These are phyloP conservation scores for Rubus parviflorus DNA, from an alignment of 306 rosid genomes.

Conservation along the genomic window DNA sequence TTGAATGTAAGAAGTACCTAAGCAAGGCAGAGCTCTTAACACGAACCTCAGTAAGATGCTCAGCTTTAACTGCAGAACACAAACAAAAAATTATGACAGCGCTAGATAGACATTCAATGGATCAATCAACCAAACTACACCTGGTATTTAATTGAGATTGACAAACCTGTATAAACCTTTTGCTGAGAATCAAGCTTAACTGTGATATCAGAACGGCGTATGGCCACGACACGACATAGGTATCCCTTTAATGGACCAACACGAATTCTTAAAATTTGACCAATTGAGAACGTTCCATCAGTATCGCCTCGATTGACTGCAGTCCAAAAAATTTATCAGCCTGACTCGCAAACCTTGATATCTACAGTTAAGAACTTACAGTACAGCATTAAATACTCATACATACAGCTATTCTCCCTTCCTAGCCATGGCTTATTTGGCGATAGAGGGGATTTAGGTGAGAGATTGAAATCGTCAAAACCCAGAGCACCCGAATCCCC, in stretches of 20 bases:
- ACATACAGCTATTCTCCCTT: constrained; percentile 52
- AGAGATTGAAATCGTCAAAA: constrained; percentile 67
- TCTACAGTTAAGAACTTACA: constrained; percentile 25
- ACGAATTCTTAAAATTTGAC: constrained; percentile 93
- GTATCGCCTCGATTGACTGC: constrained; percentile 72
- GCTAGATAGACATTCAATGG: not conserved
- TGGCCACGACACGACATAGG: constrained; percentile 86
- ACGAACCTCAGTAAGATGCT: constrained; percentile 93
- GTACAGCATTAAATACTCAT: constrained; percentile 24
- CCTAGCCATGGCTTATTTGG: constrained; percentile 78
- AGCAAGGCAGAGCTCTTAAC: constrained; percentile 50
- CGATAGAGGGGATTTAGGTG: constrained; percentile 90
- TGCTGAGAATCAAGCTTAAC: constrained; percentile 98
- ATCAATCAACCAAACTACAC: constrained; percentile 12
- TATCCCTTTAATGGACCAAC: constrained; percentile 98
- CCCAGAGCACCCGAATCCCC: constrained; percentile 46
- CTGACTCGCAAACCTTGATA: constrained; percentile 22
- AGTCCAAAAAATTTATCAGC: constrained; percentile 27
- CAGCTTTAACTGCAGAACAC: constrained; percentile 64
- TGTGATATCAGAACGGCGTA: constrained; percentile 82
- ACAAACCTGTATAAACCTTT: constrained; percentile 92
- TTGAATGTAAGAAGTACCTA: constrained; percentile 47
- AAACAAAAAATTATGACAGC: not conserved
- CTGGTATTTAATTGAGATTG: not conserved
- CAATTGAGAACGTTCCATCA: constrained; percentile 69